These are phyloP conservation scores for Myotisia sp. DNA, from an alignment of 2,329 filamentous ascomycete species.

Conservation along the genomic window DNA sequence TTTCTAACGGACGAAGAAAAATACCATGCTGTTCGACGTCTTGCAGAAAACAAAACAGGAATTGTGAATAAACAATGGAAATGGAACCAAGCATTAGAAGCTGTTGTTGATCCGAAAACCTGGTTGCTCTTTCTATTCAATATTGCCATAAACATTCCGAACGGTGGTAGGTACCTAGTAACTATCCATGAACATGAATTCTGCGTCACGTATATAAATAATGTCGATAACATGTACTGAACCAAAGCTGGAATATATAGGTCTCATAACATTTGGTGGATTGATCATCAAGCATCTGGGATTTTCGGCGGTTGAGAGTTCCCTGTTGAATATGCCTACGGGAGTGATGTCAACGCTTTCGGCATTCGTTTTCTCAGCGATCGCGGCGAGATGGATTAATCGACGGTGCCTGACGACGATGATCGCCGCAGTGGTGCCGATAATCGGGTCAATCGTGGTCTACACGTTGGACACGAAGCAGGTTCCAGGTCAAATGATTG, in stretches of 20 bases:
- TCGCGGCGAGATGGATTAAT: constrained; percentile 20
- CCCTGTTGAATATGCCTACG: constrained; percentile 26
- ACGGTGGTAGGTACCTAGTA: constrained; percentile 21
- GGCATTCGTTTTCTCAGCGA: constrained; percentile 19
- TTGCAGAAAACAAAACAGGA: constrained; percentile 27
- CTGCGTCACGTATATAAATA: not conserved
- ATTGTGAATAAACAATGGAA: constrained; percentile 21
- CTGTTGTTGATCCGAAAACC: constrained; percentile 25
- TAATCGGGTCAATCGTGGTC: constrained; percentile 20
- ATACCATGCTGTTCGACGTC: constrained; percentile 31
- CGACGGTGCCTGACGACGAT: constrained; percentile 20
- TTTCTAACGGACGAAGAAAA: constrained; percentile 47
- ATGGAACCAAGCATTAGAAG: constrained; percentile 18
- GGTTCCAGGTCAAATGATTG: constrained; percentile 27
- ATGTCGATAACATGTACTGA: not conserved
- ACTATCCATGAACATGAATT: no score
- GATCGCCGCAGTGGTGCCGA: constrained; percentile 18
- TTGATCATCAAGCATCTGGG: constrained; percentile 51
- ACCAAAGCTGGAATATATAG: constrained; percentile 10
- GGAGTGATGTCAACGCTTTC: constrained; percentile 22
- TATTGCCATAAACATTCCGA: constrained; percentile 24
- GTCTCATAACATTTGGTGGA: constrained; percentile 24
- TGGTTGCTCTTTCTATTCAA: constrained; percentile 24
- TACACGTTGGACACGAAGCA: constrained; percentile 21
- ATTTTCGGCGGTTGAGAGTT: constrained; percentile 41